phyloP scores from a whole-genome alignment of 148 eudicot species.

The Rhododendron henanense region DNA sequence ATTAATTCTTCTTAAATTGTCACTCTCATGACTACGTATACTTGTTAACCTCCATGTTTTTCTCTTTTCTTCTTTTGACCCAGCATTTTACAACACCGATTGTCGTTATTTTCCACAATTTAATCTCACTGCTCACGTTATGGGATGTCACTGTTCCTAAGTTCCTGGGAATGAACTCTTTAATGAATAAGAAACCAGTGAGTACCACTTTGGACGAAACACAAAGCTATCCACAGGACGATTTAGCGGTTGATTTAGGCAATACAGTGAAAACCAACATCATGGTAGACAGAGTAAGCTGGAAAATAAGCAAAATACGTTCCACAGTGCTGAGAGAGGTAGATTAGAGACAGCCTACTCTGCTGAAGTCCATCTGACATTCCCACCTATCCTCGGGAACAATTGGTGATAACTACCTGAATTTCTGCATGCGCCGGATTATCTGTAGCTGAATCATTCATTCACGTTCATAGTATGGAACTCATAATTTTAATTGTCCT shows the following conservation, averaged over 20 bases:
- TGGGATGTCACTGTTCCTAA: neutral
- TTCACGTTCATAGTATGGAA: neutral
- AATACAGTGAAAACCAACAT: neutral
- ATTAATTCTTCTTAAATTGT: constrained; percentile 6
- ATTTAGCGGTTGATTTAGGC: neutral
- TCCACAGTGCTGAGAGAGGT: neutral
- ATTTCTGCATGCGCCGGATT: neutral
- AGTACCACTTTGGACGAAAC: neutral
- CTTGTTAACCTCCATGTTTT: neutral
- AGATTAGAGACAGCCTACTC: neutral
- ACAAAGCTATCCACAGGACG: neutral
- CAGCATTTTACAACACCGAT: neutral
- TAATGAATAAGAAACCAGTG: neutral
- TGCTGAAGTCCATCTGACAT: neutral
- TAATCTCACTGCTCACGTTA: neutral
- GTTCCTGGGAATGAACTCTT: neutral
- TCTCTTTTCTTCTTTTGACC: neutral
- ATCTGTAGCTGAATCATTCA: neutral
- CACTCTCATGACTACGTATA: neutral
- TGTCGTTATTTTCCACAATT: neutral
- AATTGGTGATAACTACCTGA: neutral
- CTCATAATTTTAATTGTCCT: neutral
- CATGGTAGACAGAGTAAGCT: neutral
- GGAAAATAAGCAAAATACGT: neutral
- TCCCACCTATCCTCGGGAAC: neutral